Base-by-base conservation (phyloP, 1,284 basidiomycete species). In the Apiotrichum sp. region DNA sequence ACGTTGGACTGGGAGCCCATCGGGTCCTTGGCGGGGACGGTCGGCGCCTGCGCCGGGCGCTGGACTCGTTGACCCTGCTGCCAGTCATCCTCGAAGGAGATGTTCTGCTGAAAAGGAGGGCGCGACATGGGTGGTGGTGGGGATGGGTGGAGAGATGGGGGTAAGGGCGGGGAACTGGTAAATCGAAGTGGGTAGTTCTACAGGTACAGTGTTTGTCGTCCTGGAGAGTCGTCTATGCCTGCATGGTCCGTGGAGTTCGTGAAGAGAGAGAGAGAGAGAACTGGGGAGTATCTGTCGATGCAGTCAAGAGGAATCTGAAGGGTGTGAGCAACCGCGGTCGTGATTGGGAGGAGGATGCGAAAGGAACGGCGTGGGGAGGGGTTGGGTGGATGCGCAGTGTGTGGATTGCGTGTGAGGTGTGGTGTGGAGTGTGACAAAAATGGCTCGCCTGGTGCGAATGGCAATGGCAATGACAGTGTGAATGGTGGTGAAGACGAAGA, bases 1-100 rank as follows among this genome's bases (percentile, higher is more conserved):
- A 38, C 52, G 40, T 61, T 59, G 34, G 62, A 59, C 58, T 48
- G 13, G 56, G 40, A 14, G 11, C 57, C 55, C 16, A 64, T 62
- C 6, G 53, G 62, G 22, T 55, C 55, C 62, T 74, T 74, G 22
- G 68, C 64, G 6, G 63, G 62, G 9, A 55, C 63, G 13, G 65
- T 66, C 6, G 69, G 70, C 3, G 55, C 39, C 3, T 13, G 29
- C 1, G n/a, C 31, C 29, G 39, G 14, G 4, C 22, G 49, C 40
- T 42, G 49, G 4, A 11, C 11, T 9, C 16, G 22, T 4, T 9
- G 22, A 13, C 13, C 8, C 8, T 13, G 36, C 13, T 7, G 7
- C 7, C 36, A 8, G 14, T 16, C 55, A 9, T 70, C 67, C 43
- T 64, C 57, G 50, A 74, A 74, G 5, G 72, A 74, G 47, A 74